These are phyloP conservation scores for Fusarium sp. DNA, from an alignment of 2,329 filamentous ascomycete genomes.

Conservation along the genomic window DNA sequence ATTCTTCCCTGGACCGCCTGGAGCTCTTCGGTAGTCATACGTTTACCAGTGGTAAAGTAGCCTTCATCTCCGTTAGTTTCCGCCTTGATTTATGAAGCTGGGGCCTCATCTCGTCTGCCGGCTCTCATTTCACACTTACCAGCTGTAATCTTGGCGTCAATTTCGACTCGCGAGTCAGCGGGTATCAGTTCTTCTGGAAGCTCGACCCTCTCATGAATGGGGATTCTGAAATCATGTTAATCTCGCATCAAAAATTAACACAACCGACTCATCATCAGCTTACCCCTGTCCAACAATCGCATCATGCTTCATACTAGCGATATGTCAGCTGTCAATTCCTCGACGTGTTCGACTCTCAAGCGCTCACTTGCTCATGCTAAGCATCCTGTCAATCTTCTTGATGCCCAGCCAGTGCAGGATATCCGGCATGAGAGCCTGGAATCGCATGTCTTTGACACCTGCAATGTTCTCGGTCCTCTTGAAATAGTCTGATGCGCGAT, in stretches of 20 bases:
- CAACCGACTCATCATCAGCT: slow-evolving; percentile 37
- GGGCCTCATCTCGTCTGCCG: not conserved
- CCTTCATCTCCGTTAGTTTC: slow-evolving; percentile 52
- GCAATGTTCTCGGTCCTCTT: slow-evolving; percentile 98
- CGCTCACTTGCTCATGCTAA: slow-evolving; percentile 94
- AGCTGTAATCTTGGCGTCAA: slow-evolving; percentile 97
- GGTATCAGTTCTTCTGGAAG: slow-evolving; percentile 95
- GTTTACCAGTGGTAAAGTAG: slow-evolving; percentile 87
- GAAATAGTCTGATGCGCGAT: slow-evolving; percentile 92
- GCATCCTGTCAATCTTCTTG: slow-evolving; percentile 97
- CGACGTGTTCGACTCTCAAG: slow-evolving; percentile 11
- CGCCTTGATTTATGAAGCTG: slow-evolving; percentile 9
- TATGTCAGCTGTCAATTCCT: slow-evolving; percentile 39
- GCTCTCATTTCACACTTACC: slow-evolving; percentile 65
- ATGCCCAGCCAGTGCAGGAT: slow-evolving; percentile 98
- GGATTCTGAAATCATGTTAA: slow-evolving; percentile 63
- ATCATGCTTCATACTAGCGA: slow-evolving; percentile 85
- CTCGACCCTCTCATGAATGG: slow-evolving; percentile 88
- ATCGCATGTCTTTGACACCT: slow-evolving; percentile 95
- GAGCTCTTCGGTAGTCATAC: slow-evolving; percentile 88
- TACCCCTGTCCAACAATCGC: slow-evolving; percentile 85
- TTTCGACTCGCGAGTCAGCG: slow-evolving; percentile 94
- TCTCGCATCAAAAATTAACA: slow-evolving; percentile 5
- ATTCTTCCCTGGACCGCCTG: slow-evolving; percentile 86
- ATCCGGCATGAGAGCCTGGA: slow-evolving; percentile 97